These are phyloP conservation scores for Pythium coloratum DNA, from an alignment of 352 stramenopile species.

Conservation along the genomic window DNA sequence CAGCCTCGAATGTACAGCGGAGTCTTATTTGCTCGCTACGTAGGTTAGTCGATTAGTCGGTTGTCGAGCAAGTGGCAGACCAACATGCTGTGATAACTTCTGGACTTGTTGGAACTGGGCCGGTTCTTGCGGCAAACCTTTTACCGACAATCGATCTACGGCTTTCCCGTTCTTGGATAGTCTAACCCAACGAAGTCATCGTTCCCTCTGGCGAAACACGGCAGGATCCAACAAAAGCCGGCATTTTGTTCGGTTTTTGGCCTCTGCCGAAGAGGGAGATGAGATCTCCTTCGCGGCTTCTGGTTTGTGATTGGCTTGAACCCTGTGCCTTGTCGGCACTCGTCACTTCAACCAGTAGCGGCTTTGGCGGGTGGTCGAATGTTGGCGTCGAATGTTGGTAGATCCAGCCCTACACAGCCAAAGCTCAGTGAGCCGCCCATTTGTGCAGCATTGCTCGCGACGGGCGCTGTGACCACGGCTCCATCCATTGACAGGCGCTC, in stretches of 20 bases:
- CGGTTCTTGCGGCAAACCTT: too few species aligned
- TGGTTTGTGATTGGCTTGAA: slow-evolving; percentile 1
- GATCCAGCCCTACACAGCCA: not conserved
- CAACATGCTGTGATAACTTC: too few species aligned
- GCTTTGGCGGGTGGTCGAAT: too few species aligned
- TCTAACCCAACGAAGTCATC: not conserved
- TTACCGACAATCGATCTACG: too few species aligned
- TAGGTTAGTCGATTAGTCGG: not conserved
- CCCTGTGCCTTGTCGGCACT: not conserved
- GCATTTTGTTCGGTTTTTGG: not conserved
- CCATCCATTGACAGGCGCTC: too few species aligned
- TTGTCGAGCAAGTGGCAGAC: not conserved
- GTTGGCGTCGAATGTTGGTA: too few species aligned
- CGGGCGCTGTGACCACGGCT: too few species aligned
- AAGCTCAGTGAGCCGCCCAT: not conserved
- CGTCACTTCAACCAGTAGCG: slow-evolving; percentile 6
- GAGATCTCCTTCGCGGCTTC: not conserved
- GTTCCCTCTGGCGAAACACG: not conserved
- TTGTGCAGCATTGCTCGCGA: too few species aligned
- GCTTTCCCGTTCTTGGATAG: not conserved
- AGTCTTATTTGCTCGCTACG: not conserved
- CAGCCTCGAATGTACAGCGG: not conserved
- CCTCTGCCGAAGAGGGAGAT: not conserved
- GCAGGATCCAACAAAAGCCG: not conserved
- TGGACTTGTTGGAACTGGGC: not conserved